Base-by-base conservation (phyloP, 768 basidiomycete genomes). In the Termitomyces eurrhizus region DNA sequence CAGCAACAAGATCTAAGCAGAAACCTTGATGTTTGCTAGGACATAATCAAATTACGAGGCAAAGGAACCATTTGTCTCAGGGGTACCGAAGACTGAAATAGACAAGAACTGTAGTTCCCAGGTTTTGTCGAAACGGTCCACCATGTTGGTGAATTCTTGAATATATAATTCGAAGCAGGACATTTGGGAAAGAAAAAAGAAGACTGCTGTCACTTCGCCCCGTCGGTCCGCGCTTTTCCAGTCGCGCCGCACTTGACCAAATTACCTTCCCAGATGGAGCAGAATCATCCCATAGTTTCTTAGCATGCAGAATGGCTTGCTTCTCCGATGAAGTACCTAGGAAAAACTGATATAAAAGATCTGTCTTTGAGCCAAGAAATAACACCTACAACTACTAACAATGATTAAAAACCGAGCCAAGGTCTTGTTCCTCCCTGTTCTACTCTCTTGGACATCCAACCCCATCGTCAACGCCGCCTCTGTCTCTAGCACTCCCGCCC, bases 401-500 rank as follows among this genome's bases (percentile, higher is more conserved):
- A 64, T 64, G 63, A 46, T 53, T 42, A 48, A 48, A 7, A 44
- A 24, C 7, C 49, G 41, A 44, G 24, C 33, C 46, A 49, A 36
- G 11, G n/a, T 11, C 18, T 21, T 51, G 18, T 32, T 58, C 42
- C 18, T 61, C 13, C 37, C 32, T 41, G 14, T 12, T 12, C 29
- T 52, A 6, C 26, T 48, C 29, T 32, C 29, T 14, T 56, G 29
- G 41, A 33, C 52, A 46, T 64, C 42, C 42, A 46, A 32, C 41
- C 36, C 16, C 18, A 26, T 33, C 48, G 55, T 57, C 7, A 44
- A 59, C 29, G 60, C 63, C 14, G 73, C 73, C 1, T 64, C 64
- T 13, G 65, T 75, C 16, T 73, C 73, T 21, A 62, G 68, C 26
- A 64, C 70, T 8, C 64, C 72, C 0, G 71, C 73, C 0, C 78